Conservation (phyloP, 805 yeast species). For the Brettanomyces sp. region DNA sequence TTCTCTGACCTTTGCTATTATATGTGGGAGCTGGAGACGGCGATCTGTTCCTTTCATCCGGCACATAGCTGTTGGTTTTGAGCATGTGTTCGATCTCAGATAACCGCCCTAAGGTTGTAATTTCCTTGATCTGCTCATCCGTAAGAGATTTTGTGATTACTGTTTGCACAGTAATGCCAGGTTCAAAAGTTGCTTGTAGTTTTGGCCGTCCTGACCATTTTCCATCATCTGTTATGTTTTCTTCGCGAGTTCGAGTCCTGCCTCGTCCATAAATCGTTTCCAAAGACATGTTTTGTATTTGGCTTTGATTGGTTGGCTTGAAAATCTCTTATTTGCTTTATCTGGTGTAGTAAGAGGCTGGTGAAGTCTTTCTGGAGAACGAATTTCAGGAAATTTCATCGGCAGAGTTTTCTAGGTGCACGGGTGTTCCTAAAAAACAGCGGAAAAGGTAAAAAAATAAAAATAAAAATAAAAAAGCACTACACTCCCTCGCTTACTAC, state of each 20-base stretch:
- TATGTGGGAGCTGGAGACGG: slow-evolving; percentile 92
- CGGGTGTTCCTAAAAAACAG: neutral
- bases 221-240: neutral
- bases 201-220: neutral
- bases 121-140: slow-evolving; percentile 71
- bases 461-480: too few relatives aligned
- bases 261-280: too few relatives aligned
- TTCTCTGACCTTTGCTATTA: slow-evolving; percentile 73
- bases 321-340: too few relatives aligned
- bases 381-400: too few relatives aligned
- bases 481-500: too few relatives aligned
- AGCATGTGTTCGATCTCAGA: slow-evolving; percentile 68
- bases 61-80: slow-evolving; percentile 40
- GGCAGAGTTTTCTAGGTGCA: neutral
- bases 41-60: slow-evolving; percentile 43
- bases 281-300: too few relatives aligned
- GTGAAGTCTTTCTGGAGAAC: too few relatives aligned
- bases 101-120: slow-evolving; percentile 61
- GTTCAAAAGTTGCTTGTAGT: neutral
- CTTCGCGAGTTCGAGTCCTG: neutral
- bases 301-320: too few relatives aligned
- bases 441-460: too few relatives aligned
- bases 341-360: too few relatives aligned
- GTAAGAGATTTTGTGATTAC: slow-evolving; percentile 30
- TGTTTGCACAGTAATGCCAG: neutral